Percentiles rank a stretch among this genome's conserved stretches.
Conservation (phyloP, 2,329 filamentous ascomycete genomes). For the Aspergillus sojae region DNA sequence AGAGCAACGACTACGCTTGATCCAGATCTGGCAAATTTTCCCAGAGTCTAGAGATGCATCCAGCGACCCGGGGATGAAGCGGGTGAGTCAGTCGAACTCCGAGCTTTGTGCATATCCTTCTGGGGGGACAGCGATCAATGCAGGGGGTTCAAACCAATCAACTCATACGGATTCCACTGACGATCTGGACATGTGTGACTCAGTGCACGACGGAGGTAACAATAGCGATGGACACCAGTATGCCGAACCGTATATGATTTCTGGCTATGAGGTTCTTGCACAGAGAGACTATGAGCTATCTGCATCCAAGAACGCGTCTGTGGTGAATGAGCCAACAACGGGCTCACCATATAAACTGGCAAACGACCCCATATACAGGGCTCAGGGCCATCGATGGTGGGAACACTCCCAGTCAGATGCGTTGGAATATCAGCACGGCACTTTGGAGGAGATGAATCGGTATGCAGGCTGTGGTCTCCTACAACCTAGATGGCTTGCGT, state of each 20-base stretch:
- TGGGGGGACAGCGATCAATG: neutral
- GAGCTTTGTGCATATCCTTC: neutral
- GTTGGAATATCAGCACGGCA: conserved; percentile 44
- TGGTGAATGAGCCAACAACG: conserved; percentile 30
- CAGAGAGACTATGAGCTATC: conserved; percentile 61
- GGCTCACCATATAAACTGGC: conserved; percentile 38
- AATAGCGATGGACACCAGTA: conserved; percentile 40
- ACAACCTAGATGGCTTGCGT: neutral
- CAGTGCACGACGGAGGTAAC: conserved; percentile 21
- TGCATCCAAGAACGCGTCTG: conserved; percentile 14
- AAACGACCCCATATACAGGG: conserved; percentile 43
- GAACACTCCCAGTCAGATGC: conserved; percentile 30
- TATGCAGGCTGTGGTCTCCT: conserved; percentile 24
- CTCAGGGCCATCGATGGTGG: conserved; percentile 43
- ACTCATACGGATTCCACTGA: neutral
- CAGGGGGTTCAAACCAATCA: neutral
- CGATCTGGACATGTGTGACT: conserved; percentile 50
- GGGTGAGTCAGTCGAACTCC: neutral
- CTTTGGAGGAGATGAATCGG: conserved; percentile 37
- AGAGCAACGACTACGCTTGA: conserved; percentile 71
- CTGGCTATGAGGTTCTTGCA: conserved; percentile 74
- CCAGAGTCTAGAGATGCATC: conserved; percentile 43
- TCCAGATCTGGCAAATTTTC: conserved; percentile 84
- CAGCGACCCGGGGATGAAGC: neutral
- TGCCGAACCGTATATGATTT: conserved; percentile 81